Conservation (phyloP, 2,329 filamentous ascomycete genomes). For the Epichloe sibirici region DNA sequence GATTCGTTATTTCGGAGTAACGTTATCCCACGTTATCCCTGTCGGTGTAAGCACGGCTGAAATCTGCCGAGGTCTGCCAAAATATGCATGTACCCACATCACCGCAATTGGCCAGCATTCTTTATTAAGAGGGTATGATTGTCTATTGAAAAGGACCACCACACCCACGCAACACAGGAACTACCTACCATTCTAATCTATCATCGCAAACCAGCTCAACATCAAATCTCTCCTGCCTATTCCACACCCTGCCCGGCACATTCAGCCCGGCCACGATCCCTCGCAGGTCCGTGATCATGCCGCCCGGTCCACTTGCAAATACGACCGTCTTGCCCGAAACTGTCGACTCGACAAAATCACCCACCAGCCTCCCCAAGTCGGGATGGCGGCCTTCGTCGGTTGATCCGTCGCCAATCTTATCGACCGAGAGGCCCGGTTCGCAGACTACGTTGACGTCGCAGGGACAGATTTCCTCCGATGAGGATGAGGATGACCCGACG, state of each 20-base stretch:
- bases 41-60: too few species aligned
- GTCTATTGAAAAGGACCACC: background rate
- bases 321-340: slow-evolving; percentile 39
- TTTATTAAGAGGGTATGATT: background rate
- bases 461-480: slow-evolving; percentile 15
- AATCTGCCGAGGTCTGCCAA: too few species aligned
- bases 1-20: too few species aligned
- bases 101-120: too few species aligned
- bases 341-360: slow-evolving; percentile 34
- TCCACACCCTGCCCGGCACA: slow-evolving; percentile 41
- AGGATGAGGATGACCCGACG: slow-evolving; percentile 9
- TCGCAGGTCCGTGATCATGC: slow-evolving; percentile 47
- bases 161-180: background rate
- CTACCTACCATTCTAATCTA: slow-evolving; percentile 37
- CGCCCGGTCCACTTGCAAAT: slow-evolving; percentile 46
- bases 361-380: slow-evolving; percentile 33
- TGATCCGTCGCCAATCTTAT: slow-evolving; percentile 17
- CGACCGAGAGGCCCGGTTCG: slow-evolving; percentile 14
- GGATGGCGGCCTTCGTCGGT: slow-evolving; percentile 27
- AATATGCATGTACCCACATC: too few species aligned
- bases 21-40: too few species aligned
- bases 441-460: slow-evolving; percentile 10
- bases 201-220: slow-evolving; percentile 48
- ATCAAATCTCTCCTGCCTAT: slow-evolving; percentile 41
- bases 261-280: slow-evolving; percentile 41